Conservation (phyloP, 1,139 yeast species). For the Sugiyamaella paludigena region DNA sequence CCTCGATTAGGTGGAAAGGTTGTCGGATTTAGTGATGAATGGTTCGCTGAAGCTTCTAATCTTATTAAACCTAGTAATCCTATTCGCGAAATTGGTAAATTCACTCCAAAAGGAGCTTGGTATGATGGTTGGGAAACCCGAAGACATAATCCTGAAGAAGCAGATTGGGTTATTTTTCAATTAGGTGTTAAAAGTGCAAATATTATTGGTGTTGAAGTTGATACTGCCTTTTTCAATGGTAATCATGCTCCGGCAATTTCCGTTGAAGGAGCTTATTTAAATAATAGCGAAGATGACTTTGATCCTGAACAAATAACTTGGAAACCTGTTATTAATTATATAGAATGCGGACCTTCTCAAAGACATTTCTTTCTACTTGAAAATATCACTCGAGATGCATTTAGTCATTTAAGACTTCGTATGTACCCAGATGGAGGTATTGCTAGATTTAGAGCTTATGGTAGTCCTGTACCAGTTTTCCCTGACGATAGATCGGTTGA, state of each 20-base stretch:
- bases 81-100: conserved; percentile 72
- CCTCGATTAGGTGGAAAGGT: conserved; percentile 78
- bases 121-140: conserved; percentile 98
- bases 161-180: conserved; percentile 81
- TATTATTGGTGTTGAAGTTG: conserved; percentile 80
- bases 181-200: conserved; percentile 83
- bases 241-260: conserved; percentile 90
- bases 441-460: conserved; percentile 88
- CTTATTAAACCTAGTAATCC: conserved; percentile 78
- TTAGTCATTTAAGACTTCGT: conserved; percentile 76
- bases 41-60: conserved; percentile 94
- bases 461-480: conserved; percentile 67
- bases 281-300: conserved; percentile 30
- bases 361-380: conserved; percentile 68
- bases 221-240: conserved; percentile 90
- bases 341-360: conserved; percentile 86
- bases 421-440: conserved; percentile 97
- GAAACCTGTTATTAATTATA: conserved; percentile 65
- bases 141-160: conserved; percentile 78
- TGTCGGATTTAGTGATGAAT: conserved; percentile 72
- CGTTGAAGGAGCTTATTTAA: conserved; percentile 65
- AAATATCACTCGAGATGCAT: conserved; percentile 53
- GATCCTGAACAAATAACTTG: conserved; percentile 42
- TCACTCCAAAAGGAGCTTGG: conserved; percentile 90
- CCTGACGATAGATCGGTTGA: conserved; percentile 47